phyloP scores from a whole-genome alignment of 345 rosid genomes.

The Schrenkiella parvula region DNA sequence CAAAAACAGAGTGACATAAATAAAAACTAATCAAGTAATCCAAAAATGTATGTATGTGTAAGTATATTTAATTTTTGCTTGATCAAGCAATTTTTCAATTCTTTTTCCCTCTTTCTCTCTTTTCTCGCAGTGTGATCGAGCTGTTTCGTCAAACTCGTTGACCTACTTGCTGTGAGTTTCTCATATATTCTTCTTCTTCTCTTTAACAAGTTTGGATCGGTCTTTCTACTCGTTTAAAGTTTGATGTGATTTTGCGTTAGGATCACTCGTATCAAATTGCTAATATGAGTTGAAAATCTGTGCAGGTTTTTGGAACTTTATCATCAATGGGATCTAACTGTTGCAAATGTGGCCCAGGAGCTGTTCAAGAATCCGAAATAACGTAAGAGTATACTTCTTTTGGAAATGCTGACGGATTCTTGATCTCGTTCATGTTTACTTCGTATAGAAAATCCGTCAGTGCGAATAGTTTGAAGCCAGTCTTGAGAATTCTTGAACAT shows the following conservation, averaged over 20 bases:
- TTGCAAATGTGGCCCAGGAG: background rate
- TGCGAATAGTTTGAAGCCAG: background rate
- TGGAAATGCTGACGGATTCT: background rate
- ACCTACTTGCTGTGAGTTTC: constrained; percentile 20
- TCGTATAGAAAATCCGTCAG: background rate
- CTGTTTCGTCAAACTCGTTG: constrained; percentile 32
- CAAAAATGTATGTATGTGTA: too few species aligned
- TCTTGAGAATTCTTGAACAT: background rate
- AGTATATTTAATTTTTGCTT: background rate
- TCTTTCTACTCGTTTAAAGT: too few species aligned
- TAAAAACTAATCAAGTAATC: too few species aligned
- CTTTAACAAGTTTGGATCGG: too few species aligned
- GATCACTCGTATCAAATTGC: background rate
- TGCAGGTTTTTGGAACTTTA: background rate
- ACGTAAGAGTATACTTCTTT: background rate
- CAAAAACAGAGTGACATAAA: too few species aligned
- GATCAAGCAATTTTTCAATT: background rate
- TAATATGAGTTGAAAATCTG: background rate
- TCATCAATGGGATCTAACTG: background rate
- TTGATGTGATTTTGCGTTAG: too few species aligned
- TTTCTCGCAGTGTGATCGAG: too few species aligned
- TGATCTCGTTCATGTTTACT: background rate
- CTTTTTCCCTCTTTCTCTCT: background rate
- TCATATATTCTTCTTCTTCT: too few species aligned
- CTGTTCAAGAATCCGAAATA: background rate